Evolutionary conservation across 1,139 yeast species (phyloP).

Genomic region (Saccharomyces uvarum): DNA sequence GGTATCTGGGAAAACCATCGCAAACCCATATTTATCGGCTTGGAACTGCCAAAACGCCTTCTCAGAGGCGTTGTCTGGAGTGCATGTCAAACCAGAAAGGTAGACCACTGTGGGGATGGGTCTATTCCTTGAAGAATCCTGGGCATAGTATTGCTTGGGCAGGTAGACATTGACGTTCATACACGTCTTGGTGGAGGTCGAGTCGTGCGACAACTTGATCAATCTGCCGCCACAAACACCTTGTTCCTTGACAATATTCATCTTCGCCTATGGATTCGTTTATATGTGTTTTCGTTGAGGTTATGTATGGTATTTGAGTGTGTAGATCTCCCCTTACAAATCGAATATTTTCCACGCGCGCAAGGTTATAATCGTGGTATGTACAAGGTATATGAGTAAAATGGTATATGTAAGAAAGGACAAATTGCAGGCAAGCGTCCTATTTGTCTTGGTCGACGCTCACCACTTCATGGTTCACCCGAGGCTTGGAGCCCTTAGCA

Average conservation of each 20-base stretch:
- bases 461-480: neutral
- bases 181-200: constrained; percentile 53
- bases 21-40: constrained; percentile 78
- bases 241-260: constrained; percentile 36
- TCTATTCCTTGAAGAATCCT: constrained; percentile 9
- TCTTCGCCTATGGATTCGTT: neutral
- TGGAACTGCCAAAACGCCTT: constrained; percentile 82
- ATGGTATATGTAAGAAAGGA: neutral
- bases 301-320: neutral
- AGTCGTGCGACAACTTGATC: constrained; percentile 66
- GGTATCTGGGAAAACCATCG: constrained; percentile 89
- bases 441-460: neutral
- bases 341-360: neutral
- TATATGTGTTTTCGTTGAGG: neutral
- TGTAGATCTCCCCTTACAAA: neutral
- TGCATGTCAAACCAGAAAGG: constrained; percentile 86
- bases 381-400: neutral
- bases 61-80: constrained; percentile 91
- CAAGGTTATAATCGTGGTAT: neutral
- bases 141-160: constrained; percentile 47
- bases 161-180: constrained; percentile 82
- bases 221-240: constrained; percentile 69
- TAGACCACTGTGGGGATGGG: constrained; percentile 68
- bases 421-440: neutral
- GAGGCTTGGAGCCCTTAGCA: neutral